Base-by-base conservation (phyloP, 163 green algal genomes). In the Coccomyxa subellipsoidea region DNA sequence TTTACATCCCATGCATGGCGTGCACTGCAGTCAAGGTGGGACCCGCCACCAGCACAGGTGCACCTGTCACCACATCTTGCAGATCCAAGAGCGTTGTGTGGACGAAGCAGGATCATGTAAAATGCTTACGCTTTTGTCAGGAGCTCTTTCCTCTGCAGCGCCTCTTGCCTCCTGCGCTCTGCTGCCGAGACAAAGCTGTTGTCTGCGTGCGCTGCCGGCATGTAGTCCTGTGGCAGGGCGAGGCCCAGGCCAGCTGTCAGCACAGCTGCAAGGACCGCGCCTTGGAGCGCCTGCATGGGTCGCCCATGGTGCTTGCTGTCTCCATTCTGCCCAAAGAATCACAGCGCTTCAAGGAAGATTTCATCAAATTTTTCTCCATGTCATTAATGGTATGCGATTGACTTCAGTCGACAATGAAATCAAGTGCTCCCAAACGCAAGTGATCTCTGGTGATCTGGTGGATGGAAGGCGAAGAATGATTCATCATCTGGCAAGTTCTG, bases 41-140 rank as follows among this genome's bases (percentile, higher is more conserved):
- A n/a, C n/a, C n/a, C n/a, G n/a, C n/a, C n/a, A n/a, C n/a, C n/a
- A n/a, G n/a, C n/a, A n/a, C n/a, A n/a, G n/a, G n/a, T n/a, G n/a
- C n/a, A n/a, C n/a, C n/a, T n/a, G n/a, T n/a, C n/a, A n/a, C n/a
- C n/a, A n/a, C n/a, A n/a, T n/a, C n/a, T n/a, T n/a, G n/a, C n/a
- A n/a, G n/a, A n/a, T n/a, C n/a, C n/a, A n/a, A n/a, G n/a, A n/a
- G n/a, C n/a, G n/a, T n/a, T n/a, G n/a, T n/a, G n/a, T n/a, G n/a
- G 40, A 54, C 40, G 10, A 10, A 54, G 76, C 76, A 81, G 38
- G 6, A 21, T 12, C 9, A 35, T 21, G 23, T 37, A n/a, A 70
- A 54, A 7, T n/a, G 36, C 78, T 76, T 76, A 82, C 78, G 78
- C 78, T 82, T 82, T 66, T 6, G 78, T 10, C 32, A 82, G 21